These are phyloP conservation scores for Calonectria ilicicola DNA, from an alignment of 2,329 filamentous ascomycete genomes.

Conservation along the genomic window DNA sequence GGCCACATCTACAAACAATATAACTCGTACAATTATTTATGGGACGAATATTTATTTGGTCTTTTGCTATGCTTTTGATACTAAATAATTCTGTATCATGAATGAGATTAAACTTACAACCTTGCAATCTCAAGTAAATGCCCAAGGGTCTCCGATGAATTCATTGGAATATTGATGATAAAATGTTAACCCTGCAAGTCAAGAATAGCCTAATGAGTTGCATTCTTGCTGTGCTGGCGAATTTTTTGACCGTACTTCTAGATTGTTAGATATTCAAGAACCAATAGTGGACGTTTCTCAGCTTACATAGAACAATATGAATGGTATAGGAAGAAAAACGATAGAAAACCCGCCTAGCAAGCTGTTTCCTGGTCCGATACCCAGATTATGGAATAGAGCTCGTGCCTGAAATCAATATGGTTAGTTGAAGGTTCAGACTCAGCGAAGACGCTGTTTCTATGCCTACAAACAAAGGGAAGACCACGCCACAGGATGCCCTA, in stretches of 20 bases:
- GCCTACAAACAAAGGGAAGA: constrained; percentile 11
- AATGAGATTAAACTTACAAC: too few species aligned
- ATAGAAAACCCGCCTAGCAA: constrained; percentile 5
- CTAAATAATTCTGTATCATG: too few species aligned
- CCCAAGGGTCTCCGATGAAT: too few species aligned
- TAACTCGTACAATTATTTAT: too few species aligned
- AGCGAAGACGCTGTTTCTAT: not conserved
- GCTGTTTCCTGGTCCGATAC: constrained; percentile 4
- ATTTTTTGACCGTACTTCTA: not conserved
- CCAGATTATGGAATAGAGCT: constrained; percentile 10
- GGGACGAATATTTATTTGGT: too few species aligned
- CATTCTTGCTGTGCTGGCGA: not conserved
- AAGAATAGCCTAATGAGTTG: not conserved
- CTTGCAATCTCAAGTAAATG: too few species aligned
- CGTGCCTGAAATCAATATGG: not conserved
- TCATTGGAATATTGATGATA: too few species aligned
- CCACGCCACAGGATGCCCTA: constrained; percentile 10
- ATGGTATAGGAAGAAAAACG: constrained; percentile 11
- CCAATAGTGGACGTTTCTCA: too few species aligned
- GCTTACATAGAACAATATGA: constrained; percentile 5
- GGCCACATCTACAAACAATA: too few species aligned
- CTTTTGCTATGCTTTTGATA: too few species aligned
- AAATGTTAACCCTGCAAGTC: too few species aligned
- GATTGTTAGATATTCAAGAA: not conserved
- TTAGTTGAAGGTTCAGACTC: not conserved